phyloP scores from a whole-genome alignment of 2,329 filamentous ascomycete genomes.

The Dothideomycetes sp. region DNA sequence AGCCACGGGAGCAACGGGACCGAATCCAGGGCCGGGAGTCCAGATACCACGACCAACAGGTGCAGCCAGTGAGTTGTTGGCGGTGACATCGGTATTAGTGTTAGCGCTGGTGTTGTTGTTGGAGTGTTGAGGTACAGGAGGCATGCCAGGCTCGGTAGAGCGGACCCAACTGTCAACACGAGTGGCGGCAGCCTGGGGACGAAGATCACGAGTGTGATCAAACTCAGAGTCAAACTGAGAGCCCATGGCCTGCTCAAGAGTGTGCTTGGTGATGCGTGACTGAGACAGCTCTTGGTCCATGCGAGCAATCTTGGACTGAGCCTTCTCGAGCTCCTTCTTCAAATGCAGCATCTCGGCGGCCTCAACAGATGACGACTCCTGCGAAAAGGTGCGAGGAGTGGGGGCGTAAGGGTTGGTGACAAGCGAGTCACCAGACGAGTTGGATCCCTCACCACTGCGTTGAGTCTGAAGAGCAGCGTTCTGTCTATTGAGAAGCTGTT shows the following conservation, averaged over 20 bases:
- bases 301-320: slow-evolving; percentile 59
- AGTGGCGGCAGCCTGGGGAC: slow-evolving; percentile 5
- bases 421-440: slow-evolving; percentile 21
- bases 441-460: slow-evolving; percentile 17
- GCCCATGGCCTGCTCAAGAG: slow-evolving; percentile 47
- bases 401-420: slow-evolving; percentile 25
- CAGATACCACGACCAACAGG: slow-evolving; percentile 11
- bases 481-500: slow-evolving; percentile 51
- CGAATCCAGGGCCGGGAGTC: background rate
- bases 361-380: slow-evolving; percentile 25
- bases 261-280: slow-evolving; percentile 51
- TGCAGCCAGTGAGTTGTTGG: background rate
- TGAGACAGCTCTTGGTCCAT: slow-evolving; percentile 64
- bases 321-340: slow-evolving; percentile 61
- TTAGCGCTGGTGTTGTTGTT: no score
- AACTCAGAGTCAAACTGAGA: slow-evolving; percentile 36
- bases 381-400: slow-evolving; percentile 19
- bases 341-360: slow-evolving; percentile 57
- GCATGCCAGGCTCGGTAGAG: slow-evolving; percentile 1
- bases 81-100: no score
- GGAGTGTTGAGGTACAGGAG: background rate
- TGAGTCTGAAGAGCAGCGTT: slow-evolving; percentile 42
- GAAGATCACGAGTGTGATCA: slow-evolving; percentile 18
- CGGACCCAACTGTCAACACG: slow-evolving; percentile 12
- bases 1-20: no score